These are phyloP conservation scores for Nicotiana paniculata DNA, from an alignment of 257 asterid genomes.

Conservation along the genomic window DNA sequence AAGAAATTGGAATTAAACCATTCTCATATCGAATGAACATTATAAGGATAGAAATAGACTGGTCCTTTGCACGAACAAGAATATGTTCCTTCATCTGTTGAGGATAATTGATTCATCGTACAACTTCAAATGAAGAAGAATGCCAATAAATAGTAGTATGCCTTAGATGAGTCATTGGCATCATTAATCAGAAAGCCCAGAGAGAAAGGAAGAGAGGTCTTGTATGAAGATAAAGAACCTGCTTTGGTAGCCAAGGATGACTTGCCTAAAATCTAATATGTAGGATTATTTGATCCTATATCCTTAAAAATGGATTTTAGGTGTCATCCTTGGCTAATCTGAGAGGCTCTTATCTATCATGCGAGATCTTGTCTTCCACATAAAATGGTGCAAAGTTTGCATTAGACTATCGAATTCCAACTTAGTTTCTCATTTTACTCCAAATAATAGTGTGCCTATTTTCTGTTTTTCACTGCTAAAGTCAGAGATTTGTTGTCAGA, in stretches of 20 bases:
- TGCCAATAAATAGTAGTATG: not conserved
- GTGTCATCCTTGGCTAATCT: not conserved
- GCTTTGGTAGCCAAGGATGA: conserved; percentile 6
- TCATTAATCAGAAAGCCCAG: not conserved
- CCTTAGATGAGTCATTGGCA: not conserved
- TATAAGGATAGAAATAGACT: not conserved
- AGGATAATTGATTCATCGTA: not conserved
- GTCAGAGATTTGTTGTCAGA: too few relatives aligned
- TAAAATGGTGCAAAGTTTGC: not conserved
- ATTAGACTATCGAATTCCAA: too few relatives aligned
- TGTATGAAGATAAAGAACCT: conserved; percentile 8
- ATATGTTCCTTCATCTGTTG: not conserved
- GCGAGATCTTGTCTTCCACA: not conserved
- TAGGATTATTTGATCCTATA: not conserved
- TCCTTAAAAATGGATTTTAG: not conserved
- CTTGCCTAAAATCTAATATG: conserved; percentile 2
- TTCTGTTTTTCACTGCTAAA: too few relatives aligned
- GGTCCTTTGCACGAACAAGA: not conserved
- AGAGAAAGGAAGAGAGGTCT: not conserved
- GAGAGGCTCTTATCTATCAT: not conserved
- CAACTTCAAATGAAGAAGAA: not conserved
- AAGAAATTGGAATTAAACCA: too few relatives aligned
- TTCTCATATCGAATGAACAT: not conserved
- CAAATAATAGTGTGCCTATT: too few relatives aligned
- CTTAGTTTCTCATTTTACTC: too few relatives aligned